phyloP scores from a whole-genome alignment of 345 rosid genomes.

The Anastatica hierochuntica region DNA sequence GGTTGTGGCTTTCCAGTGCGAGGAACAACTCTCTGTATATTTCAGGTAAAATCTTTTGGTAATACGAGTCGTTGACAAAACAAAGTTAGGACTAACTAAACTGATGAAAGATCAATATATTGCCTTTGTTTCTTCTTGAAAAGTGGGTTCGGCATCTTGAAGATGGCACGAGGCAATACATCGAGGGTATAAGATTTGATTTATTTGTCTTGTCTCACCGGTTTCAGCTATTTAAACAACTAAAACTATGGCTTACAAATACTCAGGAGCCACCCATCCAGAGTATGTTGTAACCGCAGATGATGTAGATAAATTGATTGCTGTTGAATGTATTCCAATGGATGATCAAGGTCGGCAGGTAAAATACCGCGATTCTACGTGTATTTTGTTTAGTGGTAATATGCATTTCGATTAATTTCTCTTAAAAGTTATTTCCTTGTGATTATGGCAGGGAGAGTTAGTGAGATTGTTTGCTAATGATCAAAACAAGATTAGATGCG shows the following conservation, averaged over 20 bases:
- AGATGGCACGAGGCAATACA: conserved; percentile 88
- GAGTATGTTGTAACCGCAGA: conserved; percentile 96
- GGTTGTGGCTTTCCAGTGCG: conserved; percentile 87
- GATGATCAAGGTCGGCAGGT: conserved; percentile 97
- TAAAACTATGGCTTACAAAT: no score
- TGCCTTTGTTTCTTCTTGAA: conserved; percentile 17
- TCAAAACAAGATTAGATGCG: conserved; percentile 86
- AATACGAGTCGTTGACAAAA: neutral
- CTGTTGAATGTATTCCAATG: conserved; percentile 99
- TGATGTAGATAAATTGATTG: conserved; percentile 91
- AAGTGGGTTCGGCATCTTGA: conserved; percentile 97
- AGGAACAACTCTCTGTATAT: conserved; percentile 95
- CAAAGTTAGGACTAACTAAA: neutral
- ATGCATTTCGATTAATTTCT: neutral
- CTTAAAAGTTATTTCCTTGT: neutral
- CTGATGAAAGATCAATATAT: no score
- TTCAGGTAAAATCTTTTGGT: conserved; percentile 53
- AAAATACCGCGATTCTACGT: neutral
- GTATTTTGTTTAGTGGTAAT: neutral
- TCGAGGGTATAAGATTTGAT: conserved; percentile 76
- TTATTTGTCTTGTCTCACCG: neutral
- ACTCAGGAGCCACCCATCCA: conserved; percentile 90
- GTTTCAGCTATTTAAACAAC: no score
- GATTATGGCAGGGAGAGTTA: conserved; percentile 60
- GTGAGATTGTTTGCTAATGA: conserved; percentile 85